Evolutionary conservation across 345 rosid species (phyloP), one percentile per base, ranked within the genome.

Genomic region (Aquilaria sinensis): DNA sequence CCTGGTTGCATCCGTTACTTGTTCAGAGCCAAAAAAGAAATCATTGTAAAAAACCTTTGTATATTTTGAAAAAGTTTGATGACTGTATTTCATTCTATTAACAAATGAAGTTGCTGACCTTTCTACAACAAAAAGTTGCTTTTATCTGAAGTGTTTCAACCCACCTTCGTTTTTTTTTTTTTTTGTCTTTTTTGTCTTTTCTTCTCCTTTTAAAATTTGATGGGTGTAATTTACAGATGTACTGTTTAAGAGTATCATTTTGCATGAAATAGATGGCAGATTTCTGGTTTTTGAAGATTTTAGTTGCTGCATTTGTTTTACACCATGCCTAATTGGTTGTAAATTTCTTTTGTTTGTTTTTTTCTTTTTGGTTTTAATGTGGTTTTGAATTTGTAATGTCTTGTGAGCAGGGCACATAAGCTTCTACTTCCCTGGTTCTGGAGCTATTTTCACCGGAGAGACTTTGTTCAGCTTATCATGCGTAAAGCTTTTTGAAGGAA

Each of bases 401-500:
- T 54, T 51, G 54, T 62, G 64, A 67, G 78, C 80, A 94, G 99
- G 99, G 55, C 99, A 94, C 63, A 78, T 94, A 61, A 94, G 99
- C 78, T 90, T 90, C 81, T 82, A 90, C 82, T 94, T 94, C 71
- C 96, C 95, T 29, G 83, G 89, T 69, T 82, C 99, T 41, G 89
- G 89, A 46, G 85, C 85, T 13, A 79, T 94, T 69, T 94, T 90
- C 73, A 83, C 96, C 5, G 99, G 99, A 70, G 96, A 94, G 76
- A 80, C 95, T 33, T 73, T 94, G 74, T 85, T 88, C 75, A 90
- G 99, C 88, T 82, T 94, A 80, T 88, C 97, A 1, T 94, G 99
- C 70, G 99, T 97, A 75, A 90, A 81, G 76, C 87, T 90, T 69
- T 83, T 89, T 56, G 99, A 94, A 77, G 99, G 97, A 70, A 83